Percentiles rank a stretch among this genome's conserved stretches.
These are phyloP conservation scores for Brassica balearica DNA, from an alignment of 441 rosid genomes.

Conservation along the genomic window DNA sequence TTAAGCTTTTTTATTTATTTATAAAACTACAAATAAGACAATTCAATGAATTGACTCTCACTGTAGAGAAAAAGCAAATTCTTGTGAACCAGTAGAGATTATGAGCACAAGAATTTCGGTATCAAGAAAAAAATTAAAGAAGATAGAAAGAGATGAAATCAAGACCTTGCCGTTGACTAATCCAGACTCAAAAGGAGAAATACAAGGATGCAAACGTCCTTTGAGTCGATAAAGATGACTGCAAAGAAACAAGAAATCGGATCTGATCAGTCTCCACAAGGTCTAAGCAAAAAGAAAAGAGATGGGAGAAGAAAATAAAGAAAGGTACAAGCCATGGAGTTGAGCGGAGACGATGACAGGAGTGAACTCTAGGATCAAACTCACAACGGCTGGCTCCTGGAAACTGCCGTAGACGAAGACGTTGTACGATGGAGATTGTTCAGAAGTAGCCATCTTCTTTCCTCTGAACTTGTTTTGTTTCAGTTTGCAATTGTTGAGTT, in stretches of 20 bases:
- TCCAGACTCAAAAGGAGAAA: conserved; percentile 62
- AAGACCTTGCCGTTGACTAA: conserved; percentile 67
- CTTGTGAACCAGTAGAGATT: not conserved
- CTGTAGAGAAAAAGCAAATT: not conserved
- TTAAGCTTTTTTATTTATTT: too few relatives aligned
- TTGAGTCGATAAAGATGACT: conserved; percentile 84
- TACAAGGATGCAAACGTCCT: conserved; percentile 89
- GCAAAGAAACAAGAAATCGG: conserved; percentile 26
- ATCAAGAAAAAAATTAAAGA: not conserved
- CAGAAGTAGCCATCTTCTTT: conserved; percentile 12
- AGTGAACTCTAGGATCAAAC: conserved; percentile 64
- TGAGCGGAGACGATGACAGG: conserved; percentile 66
- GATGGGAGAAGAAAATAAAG: not conserved
- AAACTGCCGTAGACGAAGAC: conserved; percentile 95
- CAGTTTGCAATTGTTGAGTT: not conserved
- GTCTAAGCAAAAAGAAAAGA: not conserved
- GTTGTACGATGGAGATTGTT: conserved; percentile 44
- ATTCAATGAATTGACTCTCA: not conserved
- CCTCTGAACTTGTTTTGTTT: not conserved
- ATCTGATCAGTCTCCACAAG: not conserved
- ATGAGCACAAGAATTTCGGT: not conserved
- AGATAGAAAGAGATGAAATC: not conserved
- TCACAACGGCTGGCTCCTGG: conserved; percentile 71
- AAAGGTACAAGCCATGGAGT: conserved; percentile 63
- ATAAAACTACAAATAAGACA: not conserved